Evolutionary conservation across 352 stramenopile genomes (phyloP).

Genomic region (Elongisporangium anandrum): DNA sequence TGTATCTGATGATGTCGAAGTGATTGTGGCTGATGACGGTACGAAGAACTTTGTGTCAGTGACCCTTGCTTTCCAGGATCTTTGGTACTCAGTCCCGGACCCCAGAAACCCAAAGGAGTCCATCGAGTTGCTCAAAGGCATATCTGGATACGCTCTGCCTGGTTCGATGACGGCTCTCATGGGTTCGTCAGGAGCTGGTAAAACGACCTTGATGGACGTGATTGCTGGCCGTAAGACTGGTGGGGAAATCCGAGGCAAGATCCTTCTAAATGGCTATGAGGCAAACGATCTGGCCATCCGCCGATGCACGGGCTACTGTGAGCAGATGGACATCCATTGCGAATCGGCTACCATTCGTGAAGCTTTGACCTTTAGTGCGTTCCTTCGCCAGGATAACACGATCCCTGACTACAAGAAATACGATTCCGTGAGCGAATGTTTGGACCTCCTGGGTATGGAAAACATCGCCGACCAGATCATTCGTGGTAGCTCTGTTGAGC

Average conservation of each 20-base stretch:
- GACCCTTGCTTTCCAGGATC: constrained; percentile 28
- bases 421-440: no score
- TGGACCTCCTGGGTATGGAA: constrained; percentile 14
- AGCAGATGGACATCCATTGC: no score
- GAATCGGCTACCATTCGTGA: no score
- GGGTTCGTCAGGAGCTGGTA: constrained; percentile 26
- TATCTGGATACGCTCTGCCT: constrained; percentile 28
- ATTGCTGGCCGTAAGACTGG: constrained; percentile 85
- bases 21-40: constrained; percentile 1
- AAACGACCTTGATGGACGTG: constrained; percentile 66
- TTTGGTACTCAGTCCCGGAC: constrained; percentile 16
- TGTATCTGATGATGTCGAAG: background rate
- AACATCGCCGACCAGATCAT: constrained; percentile 19
- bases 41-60: constrained; percentile 22
- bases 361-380: no score
- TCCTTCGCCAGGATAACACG: no score
- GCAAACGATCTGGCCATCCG: constrained; percentile 14
- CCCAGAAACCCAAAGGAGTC: constrained; percentile 13
- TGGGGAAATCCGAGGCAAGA: constrained; percentile 60
- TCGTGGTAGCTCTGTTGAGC: constrained; percentile 15
- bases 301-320: no score
- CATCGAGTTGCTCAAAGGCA: constrained; percentile 27
- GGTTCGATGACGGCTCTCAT: constrained; percentile 36
- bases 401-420: no score
- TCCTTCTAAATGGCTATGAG: constrained; percentile 80